Base-by-base conservation (phyloP, 345 rosid genomes). In the Aquilaria yunnanensis region DNA sequence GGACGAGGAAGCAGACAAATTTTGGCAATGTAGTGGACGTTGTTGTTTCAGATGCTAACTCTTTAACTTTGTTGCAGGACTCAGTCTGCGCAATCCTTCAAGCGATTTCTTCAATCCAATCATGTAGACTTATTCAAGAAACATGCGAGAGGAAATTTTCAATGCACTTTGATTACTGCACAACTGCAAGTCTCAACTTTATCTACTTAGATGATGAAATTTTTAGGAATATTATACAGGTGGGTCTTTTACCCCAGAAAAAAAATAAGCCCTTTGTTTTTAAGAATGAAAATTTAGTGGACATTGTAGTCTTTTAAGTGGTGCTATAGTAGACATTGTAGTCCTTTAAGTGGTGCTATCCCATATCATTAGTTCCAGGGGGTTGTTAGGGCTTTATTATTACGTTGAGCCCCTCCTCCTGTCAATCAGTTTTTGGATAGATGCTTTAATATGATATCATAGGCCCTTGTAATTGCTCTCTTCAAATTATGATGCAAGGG, bases 1-100 rank as follows among this genome's bases (percentile, higher is more conserved):
- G 83, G 98, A 81, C 85, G 97, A 72, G 64, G 96, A 88, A 90
- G 91, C 89, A 84, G 92, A 88, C 81, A 80, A 77, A 83, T 77
- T 37, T 78, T 85, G 84, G 95, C 81, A 72, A 76, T 62, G 69
- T 85, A 70, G 66, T 84, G 64, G 79, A 81, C 43, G 63, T 34
- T 66, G 67, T 76, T 62, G 76, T 72, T 77, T 70, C 59, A 57
- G 72, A 70, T 78, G 85, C 97, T 94, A 80, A 88, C 87, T 81
- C 41, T 78, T 83, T 80, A 77, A 81, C 79, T 91, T 95, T 95
- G 81, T 85, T 89, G 96, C 97, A 95, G 97, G 99, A 91, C 74
- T 78, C 99, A 32, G 89, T 83, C 64, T 85, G 96, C 77, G 77
- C 99, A 56, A 84, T 95, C 53, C 88, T 91, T 65, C 87, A 73